Percentiles rank a stretch among this genome's conserved stretches.
phyloP scores from a whole-genome alignment of 495 filamentous ascomycete species.

The Daldinia caldariorum region DNA sequence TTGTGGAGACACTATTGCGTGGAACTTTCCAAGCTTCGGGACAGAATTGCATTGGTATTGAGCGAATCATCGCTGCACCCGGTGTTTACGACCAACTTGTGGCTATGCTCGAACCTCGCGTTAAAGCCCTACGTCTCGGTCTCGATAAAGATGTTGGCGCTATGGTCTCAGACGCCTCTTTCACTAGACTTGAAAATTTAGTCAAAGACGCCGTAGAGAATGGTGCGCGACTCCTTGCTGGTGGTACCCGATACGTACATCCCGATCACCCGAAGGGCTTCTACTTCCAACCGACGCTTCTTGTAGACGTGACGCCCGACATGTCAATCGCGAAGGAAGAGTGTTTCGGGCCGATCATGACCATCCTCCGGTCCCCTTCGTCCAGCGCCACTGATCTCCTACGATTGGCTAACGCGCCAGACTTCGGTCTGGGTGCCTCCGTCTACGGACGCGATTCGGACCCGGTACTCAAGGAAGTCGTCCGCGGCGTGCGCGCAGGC shows the following conservation, averaged over 20 bases:
- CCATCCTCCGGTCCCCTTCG: constrained; percentile 74
- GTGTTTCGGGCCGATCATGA: constrained; percentile 90
- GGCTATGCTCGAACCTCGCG: constrained; percentile 72
- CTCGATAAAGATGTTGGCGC: constrained; percentile 81
- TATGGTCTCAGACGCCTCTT: constrained; percentile 80
- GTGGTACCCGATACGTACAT: constrained; percentile 78
- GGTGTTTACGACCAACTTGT: constrained; percentile 77
- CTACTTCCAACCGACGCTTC: constrained; percentile 90
- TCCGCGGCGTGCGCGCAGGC: constrained; percentile 76
- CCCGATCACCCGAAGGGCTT: constrained; percentile 77
- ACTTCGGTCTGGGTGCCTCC: constrained; percentile 80
- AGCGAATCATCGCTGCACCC: constrained; percentile 86
- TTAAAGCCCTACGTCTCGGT: constrained; percentile 73
- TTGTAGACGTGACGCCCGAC: constrained; percentile 79
- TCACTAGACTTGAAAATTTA: constrained; percentile 73
- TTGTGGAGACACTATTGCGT: constrained; percentile 84
- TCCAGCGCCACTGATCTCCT: constrained; percentile 68
- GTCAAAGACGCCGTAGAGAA: constrained; percentile 78
- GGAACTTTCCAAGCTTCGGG: constrained; percentile 96
- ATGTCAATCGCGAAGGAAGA: constrained; percentile 92
- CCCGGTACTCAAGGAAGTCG: constrained; percentile 58
- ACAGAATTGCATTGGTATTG: constrained; percentile 97
- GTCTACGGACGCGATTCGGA: constrained; percentile 76
- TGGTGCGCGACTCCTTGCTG: constrained; percentile 82
- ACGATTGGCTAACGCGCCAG: constrained; percentile 76